Evolutionary conservation across 202 grass and related monocot genomes (phyloP).

Genomic region (Elaeis oleifera): DNA sequence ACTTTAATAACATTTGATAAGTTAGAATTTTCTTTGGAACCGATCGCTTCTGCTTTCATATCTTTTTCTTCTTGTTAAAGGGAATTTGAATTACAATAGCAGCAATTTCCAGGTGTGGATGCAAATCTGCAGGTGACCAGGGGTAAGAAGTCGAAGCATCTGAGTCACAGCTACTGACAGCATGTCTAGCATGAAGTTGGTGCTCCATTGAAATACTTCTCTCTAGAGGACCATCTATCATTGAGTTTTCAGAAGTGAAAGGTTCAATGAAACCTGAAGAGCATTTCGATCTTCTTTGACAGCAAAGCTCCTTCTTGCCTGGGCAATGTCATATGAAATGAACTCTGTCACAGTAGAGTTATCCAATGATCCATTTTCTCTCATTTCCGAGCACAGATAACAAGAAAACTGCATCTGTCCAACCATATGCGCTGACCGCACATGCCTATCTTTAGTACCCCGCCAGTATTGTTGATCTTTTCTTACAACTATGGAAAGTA

Average conservation of each 20-base stretch:
- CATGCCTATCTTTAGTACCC: conserved; percentile 48
- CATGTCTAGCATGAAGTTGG: conserved; percentile 29
- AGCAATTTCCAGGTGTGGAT: conserved; percentile 75
- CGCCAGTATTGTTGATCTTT: conserved; percentile 42
- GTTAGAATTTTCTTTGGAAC: neutral
- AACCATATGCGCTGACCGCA: conserved; percentile 45
- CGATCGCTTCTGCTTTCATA: conserved; percentile 12
- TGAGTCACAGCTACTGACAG: conserved; percentile 17
- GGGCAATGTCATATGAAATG: conserved; percentile 80
- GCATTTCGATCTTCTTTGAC: conserved; percentile 44
- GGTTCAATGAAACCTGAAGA: conserved; percentile 28
- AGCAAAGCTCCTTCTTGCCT: conserved; percentile 58
- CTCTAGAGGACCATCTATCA: conserved; percentile 25
- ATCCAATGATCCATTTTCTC: conserved; percentile 49
- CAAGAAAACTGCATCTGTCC: conserved; percentile 21
- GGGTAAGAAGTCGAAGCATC: conserved; percentile 54
- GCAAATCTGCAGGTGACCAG: conserved; percentile 65
- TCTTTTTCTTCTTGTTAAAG: conserved; percentile 54
- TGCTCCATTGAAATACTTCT: conserved; percentile 34
- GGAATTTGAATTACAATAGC: conserved; percentile 62
- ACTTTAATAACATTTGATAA: neutral
- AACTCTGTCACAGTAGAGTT: conserved; percentile 85
- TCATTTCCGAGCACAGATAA: conserved; percentile 73
- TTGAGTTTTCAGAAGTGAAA: conserved; percentile 29
- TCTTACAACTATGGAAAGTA: conserved; percentile 67